A percentile compares a stretch with the other conserved stretches of the same genome.
phyloP scores from a whole-genome alignment of 2,329 filamentous ascomycete species.

The Microascus cirrosus region DNA sequence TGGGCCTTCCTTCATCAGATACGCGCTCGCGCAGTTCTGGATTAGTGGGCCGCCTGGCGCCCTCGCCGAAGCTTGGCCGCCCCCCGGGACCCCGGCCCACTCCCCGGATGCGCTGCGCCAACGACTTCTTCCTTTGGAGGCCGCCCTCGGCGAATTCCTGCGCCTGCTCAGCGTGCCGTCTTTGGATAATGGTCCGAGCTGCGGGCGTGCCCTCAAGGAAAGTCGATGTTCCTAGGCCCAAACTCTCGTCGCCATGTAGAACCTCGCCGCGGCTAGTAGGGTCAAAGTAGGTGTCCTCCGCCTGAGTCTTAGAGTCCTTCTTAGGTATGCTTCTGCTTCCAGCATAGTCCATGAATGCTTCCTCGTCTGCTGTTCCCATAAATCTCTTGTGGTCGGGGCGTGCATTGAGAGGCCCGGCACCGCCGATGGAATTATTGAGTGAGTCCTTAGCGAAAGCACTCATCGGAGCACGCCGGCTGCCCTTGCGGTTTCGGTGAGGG shows the following conservation, averaged over 20 bases:
- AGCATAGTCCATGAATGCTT: constrained; percentile 76
- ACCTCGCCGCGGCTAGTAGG: constrained; percentile 55
- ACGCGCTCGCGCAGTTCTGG: constrained; percentile 17
- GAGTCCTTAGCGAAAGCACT: constrained; percentile 90
- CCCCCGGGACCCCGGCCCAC: constrained; percentile 59
- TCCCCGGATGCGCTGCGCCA: constrained; percentile 82
- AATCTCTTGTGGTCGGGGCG: constrained; percentile 80
- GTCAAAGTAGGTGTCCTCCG: constrained; percentile 40
- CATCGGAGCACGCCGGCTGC: constrained; percentile 79
- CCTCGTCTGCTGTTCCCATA: constrained; percentile 67
- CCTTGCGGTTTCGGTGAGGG: constrained; percentile 82
- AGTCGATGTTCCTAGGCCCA: constrained; percentile 85
- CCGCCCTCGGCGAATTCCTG: constrained; percentile 47
- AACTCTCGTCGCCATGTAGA: constrained; percentile 72
- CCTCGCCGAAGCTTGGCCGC: constrained; percentile 25
- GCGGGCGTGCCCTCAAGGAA: constrained; percentile 92
- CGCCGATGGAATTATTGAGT: constrained; percentile 83
- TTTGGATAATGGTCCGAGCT: constrained; percentile 65
- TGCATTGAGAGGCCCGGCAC: constrained; percentile 71
- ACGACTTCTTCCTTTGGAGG: constrained; percentile 82
- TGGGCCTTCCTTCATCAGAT: constrained; percentile 6
- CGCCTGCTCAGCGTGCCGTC: constrained; percentile 58
- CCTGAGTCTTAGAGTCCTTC: background rate
- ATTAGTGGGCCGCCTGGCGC: constrained; percentile 26
- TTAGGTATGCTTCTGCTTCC: constrained; percentile 13